A percentile compares a stretch with the other conserved stretches of the same genome.
Evolutionary conservation across 768 basidiomycete genomes (phyloP).

Genomic region (Pulveroboletus ravenelii): DNA sequence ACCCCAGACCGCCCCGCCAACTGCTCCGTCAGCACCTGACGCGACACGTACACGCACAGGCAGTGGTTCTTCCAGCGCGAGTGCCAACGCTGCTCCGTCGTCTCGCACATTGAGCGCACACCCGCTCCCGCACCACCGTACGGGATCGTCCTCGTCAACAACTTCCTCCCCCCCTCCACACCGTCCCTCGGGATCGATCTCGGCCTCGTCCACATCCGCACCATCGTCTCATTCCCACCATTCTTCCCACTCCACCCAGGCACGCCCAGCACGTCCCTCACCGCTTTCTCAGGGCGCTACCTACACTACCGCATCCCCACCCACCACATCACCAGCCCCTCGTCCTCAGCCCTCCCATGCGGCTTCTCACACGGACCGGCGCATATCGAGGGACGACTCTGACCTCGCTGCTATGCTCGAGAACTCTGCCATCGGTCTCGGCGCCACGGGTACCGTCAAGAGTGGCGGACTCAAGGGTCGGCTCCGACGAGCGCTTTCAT

Average conservation of each 20-base stretch:
- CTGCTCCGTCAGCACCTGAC: conserved; percentile 19
- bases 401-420: conserved; percentile 56
- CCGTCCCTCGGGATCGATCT: conserved; percentile 25
- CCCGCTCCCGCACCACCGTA: conserved; percentile 31
- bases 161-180: conserved; percentile 17
- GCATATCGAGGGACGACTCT: conserved; percentile 75
- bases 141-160: conserved; percentile 27
- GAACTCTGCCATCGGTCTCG: conserved; percentile 36
- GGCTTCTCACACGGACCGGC: conserved; percentile 60
- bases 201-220: conserved; percentile 27
- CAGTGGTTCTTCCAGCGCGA: conserved; percentile 25
- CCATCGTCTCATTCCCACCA: conserved; percentile 28
- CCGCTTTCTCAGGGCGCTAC: conserved; percentile 32
- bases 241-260: conserved; percentile 22
- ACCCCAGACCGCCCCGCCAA: conserved; percentile 24
- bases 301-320: conserved; percentile 12
- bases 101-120: conserved; percentile 19
- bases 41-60: conserved; percentile 30
- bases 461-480: conserved; percentile 73
- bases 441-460: conserved; percentile 36
- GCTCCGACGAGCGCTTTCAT: conserved; percentile 66
- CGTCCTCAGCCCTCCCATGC: conserved; percentile 32
- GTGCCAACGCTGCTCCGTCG: conserved; percentile 5
- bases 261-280: conserved; percentile 31
- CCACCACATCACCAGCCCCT: conserved; percentile 12